Evolutionary conservation across 164 flowering plant genomes (phyloP).

Genomic region (Santalum album): DNA sequence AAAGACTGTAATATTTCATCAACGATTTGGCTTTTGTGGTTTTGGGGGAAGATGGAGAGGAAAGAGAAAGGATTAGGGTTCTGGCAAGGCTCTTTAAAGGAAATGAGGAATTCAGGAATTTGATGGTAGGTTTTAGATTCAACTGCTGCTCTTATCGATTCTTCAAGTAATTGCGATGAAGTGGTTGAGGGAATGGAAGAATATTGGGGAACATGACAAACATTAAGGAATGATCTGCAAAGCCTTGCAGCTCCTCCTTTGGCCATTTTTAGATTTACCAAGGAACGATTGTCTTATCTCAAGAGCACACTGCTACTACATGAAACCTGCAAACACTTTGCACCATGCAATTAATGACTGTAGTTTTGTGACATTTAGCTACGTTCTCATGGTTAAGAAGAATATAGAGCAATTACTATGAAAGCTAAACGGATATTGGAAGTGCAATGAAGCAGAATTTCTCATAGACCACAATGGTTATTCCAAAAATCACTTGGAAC

Average conservation of each 20-base stretch:
- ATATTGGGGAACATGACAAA: slow-evolving; percentile 1
- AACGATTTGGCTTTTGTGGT: slow-evolving; percentile 29
- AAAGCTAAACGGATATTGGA: no score
- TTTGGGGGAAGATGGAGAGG: slow-evolving; percentile 37
- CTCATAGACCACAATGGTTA: no score
- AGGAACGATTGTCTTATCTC: not conserved
- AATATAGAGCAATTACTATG: no score
- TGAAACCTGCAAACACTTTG: slow-evolving; percentile 10
- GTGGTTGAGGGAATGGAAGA: slow-evolving; percentile 5
- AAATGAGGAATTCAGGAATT: slow-evolving; percentile 41
- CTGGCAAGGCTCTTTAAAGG: slow-evolving; percentile 15
- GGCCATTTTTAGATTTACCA: slow-evolving; percentile 2
- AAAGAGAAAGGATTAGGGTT: slow-evolving; percentile 54
- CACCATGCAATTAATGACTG: no score
- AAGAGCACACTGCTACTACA: not conserved
- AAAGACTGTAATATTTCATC: slow-evolving; percentile 66
- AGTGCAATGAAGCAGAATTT: no score
- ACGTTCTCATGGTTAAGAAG: no score
- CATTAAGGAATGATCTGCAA: slow-evolving; percentile 1
- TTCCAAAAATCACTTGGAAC: no score
- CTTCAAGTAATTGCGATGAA: slow-evolving; percentile 22
- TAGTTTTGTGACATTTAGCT: no score
- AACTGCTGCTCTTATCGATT: slow-evolving; percentile 39
- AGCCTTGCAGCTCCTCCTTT: slow-evolving; percentile 3
- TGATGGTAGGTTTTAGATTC: slow-evolving; percentile 33